Base-by-base conservation (phyloP, 805 yeast species). In the Candida schatavii region DNA sequence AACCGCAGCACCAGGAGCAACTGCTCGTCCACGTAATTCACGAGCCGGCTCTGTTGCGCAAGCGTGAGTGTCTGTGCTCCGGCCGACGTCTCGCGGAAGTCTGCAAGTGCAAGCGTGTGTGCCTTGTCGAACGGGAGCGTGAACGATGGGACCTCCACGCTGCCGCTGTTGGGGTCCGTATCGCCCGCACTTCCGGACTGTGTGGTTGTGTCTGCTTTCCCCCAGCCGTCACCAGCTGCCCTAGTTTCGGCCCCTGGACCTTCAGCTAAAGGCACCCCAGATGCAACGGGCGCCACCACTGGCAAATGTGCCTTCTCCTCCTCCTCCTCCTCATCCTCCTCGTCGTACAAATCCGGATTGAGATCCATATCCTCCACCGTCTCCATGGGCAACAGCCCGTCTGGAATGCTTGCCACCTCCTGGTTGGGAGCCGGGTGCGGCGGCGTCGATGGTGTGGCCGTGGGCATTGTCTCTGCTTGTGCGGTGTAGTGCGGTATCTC, bases 261-360 rank as follows among this genome's bases (percentile, higher is more conserved):
- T 25, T 20, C 25, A 28, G 9, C 5, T 25, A 9, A 26, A 23
- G 17, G 13, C 40, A 14, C 29, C 34, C 18, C 17, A 15, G 21
- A 19, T 40, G 30, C 25, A 17, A n/a, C 26, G 17, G 11, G 4
- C 26, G n/a, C 35, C 31, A 3, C 39, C 23, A 28, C 18, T 33
- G 11, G 29, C 27, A 7, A 3, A 2, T 4, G 22, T 41, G 33
- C 10, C 40, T 46, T 11, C 34, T 19, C 30, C 37, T n/a, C 35
- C 36, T 17, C 35, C 5, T 21, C 42, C 3, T 39, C 46, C 15
- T 38, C 54, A 22, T 47, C 56, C 4, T 50, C 54, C 2, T 51
- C 59, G 27, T 59, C 66, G 35, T 64, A 62, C 40, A 68, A 48
- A 9, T 62, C 72, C 1, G 74, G 74, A 46, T 70, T 69, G 44